Evolutionary conservation across 768 basidiomycete species (phyloP), one percentile per base, ranked within the genome.

Genomic region (Guyanaporus albipodus): DNA sequence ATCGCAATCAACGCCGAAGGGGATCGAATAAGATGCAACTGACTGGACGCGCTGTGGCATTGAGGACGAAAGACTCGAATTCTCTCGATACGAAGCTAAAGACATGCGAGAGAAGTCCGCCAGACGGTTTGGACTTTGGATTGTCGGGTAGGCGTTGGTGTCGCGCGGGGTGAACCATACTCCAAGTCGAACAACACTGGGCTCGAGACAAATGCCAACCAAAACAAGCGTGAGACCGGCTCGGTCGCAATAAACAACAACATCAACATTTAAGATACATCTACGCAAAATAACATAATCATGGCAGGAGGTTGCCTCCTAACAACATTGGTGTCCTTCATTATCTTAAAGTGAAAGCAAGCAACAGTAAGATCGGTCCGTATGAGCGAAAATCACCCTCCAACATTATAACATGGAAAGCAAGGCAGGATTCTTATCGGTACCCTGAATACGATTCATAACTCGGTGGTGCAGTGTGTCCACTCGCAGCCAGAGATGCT

Each of bases 41-140:
- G 55, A 59, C 55, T 50, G 48, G 38, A 21, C 44, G 48, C 8
- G 52, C 82, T 8, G 82, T 79, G 38, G 87, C 87, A 56, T 71
- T 83, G 17, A 75, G 66, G 21, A 89, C 73, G 62, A 91, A 90
- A 10, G 80, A 80, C 37, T 80, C 80, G 29, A 89, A 59, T 62
- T 91, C 87, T 40, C 79, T 73, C 10, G 85, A 79, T 5, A 91
- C 77, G 60, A 82, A 87, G 61, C 68, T 75, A 53, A 88, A 73
- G 5, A 89, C 82, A 52, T 79, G 80, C 1, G 82, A 78, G 18
- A 87, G 54, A 3, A 85, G 56, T 33, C 82, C 78, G 15, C 7
- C n/a, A 21, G 57, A 33, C 17, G 38, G 14, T 38, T 47, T 48
- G 12, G 55, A 26, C 23, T 24, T 46, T 31, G 38, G 0, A 12